These are phyloP conservation scores for Coemansia sp. DNA, from an alignment of 192 early-diverging fungal genomes.

Conservation along the genomic window DNA sequence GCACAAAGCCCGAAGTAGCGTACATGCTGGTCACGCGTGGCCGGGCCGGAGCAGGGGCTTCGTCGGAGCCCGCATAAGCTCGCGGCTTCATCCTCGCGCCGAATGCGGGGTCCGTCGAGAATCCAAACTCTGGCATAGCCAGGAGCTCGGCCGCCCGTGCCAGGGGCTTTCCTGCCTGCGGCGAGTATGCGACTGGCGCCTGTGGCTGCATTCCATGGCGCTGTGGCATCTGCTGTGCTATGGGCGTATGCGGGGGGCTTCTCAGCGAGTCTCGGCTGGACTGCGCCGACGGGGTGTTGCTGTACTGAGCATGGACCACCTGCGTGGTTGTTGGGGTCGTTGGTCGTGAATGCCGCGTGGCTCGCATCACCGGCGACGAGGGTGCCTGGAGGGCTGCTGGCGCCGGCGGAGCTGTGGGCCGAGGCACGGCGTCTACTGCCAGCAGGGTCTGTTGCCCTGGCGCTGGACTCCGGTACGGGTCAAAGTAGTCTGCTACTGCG, in stretches of 20 bases:
- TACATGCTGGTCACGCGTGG: slow-evolving; percentile 45
- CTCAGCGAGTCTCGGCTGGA: slow-evolving; percentile 27
- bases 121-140: neutral
- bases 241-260: neutral
- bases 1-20: slow-evolving; percentile 12
- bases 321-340: slow-evolving; percentile 32
- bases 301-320: slow-evolving; percentile 7
- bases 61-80: slow-evolving; percentile 23
- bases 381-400: slow-evolving; percentile 11
- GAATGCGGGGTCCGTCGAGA: neutral
- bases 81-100: slow-evolving; percentile 34
- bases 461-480: slow-evolving; percentile 34
- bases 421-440: slow-evolving; percentile 1
- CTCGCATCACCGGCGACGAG: slow-evolving; percentile 50
- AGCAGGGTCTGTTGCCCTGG: slow-evolving; percentile 30
- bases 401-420: neutral
- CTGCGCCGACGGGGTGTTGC: slow-evolving; percentile 11
- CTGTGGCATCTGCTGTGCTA: neutral
- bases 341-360: slow-evolving; percentile 43
- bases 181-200: neutral
- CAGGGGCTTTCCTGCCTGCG: slow-evolving; percentile 1
- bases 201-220: slow-evolving; percentile 2
- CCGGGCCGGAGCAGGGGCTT: neutral
- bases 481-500: slow-evolving; percentile 48
- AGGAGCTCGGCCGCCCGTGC: neutral